Percentiles rank a stretch among this genome's conserved stretches.
Evolutionary conservation across 768 basidiomycete genomes (phyloP).

Genomic region (Russula olivacea): DNA sequence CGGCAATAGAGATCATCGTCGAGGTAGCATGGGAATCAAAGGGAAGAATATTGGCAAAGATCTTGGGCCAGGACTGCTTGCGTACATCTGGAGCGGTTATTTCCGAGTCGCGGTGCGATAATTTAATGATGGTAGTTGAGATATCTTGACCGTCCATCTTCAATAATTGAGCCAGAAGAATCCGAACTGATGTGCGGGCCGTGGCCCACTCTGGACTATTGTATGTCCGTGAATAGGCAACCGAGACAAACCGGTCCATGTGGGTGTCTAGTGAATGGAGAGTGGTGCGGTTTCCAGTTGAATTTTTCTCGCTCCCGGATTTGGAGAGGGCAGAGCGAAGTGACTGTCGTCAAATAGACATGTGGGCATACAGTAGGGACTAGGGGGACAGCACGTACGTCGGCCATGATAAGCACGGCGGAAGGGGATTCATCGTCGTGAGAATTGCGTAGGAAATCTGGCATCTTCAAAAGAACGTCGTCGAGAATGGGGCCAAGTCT

Average conservation of each 20-base stretch:
- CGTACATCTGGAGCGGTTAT: slow-evolving; percentile 38
- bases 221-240: slow-evolving; percentile 41
- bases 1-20: slow-evolving; percentile 51
- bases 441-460: slow-evolving; percentile 70
- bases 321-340: slow-evolving; percentile 34
- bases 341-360: slow-evolving; percentile 27
- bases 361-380: not conserved
- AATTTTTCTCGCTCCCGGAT: slow-evolving; percentile 29
- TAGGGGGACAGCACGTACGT: slow-evolving; percentile 42
- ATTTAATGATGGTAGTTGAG: slow-evolving; percentile 30
- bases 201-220: slow-evolving; percentile 38
- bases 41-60: slow-evolving; percentile 54
- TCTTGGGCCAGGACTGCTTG: slow-evolving; percentile 60
- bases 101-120: slow-evolving; percentile 36
- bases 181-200: slow-evolving; percentile 38
- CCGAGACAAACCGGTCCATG: slow-evolving; percentile 39
- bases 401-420: slow-evolving; percentile 53
- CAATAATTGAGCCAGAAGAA: slow-evolving; percentile 36
- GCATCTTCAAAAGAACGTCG: slow-evolving; percentile 64
- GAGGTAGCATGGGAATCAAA: slow-evolving; percentile 55
- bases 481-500: slow-evolving; percentile 40
- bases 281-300: slow-evolving; percentile 31
- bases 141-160: slow-evolving; percentile 35
- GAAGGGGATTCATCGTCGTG: slow-evolving; percentile 44
- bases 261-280: slow-evolving; percentile 47